Base-by-base conservation (phyloP, 1,284 basidiomycete genomes). In the Baeospora myosura region DNA sequence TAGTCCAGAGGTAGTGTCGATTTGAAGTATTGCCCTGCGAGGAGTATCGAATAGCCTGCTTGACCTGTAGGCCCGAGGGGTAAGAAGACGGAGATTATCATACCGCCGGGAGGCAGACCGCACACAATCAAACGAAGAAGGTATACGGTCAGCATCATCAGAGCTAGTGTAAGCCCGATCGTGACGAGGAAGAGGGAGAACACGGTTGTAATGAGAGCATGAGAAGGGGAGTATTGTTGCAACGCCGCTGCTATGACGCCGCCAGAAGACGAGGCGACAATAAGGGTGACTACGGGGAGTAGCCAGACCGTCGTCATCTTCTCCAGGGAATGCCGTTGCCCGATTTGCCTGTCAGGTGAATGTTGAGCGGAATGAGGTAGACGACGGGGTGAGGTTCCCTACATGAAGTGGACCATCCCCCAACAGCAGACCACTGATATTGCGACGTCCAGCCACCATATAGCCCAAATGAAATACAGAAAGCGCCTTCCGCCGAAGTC, bases 381-480 rank as follows among this genome's bases (percentile, higher is more conserved):
- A n/a, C n/a, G 32, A 24, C 33, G 23, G 24, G 14, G 26, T 6
- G 34, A 17, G 23, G 43, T 40, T 18, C 63, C 72, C 30, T 42
- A 81, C 79, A 87, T 85, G 34, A 76, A 58, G 51, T 85, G 80
- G 3, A 85, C 60, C 44, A 81, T 65, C 6, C 78, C 76, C 57
- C 83, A 76, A 48, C 74, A 78, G 45, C 78, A 78, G 17, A 73
- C 18, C 5, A 80, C 54, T 1, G 84, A 76, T 16, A 84, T 51
- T 1, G 68, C 59, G 2, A 77, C 67, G 48, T 84, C 75, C 28
- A 81, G 48, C 87, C 85, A 89, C 87, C 88, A 90, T 7, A 86
- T 54, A 1, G 56, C 72, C 76, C 84, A 84, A 14, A 85, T 61
- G 25, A 75, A 61, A 41, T 72, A 76, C 0, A 80, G 61, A 56